phyloP scores from a whole-genome alignment of 1,284 basidiomycete genomes.

The Rugosomyces carneus region DNA sequence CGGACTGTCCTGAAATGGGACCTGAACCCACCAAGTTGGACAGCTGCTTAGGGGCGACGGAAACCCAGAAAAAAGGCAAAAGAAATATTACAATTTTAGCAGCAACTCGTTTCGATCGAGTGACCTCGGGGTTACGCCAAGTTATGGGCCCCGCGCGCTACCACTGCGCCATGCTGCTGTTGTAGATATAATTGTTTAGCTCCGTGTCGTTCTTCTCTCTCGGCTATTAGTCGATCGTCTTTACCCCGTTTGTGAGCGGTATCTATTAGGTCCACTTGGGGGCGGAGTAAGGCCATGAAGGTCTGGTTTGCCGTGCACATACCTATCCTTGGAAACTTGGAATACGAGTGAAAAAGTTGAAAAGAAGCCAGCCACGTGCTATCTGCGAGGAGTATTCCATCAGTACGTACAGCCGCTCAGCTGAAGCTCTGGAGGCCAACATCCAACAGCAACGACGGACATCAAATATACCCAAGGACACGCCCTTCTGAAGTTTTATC shows the following conservation, averaged over 20 bases:
- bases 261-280: background rate
- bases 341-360: too few species aligned
- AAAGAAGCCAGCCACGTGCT: background rate
- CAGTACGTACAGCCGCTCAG: background rate
- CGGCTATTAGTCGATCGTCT: background rate
- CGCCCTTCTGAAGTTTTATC: background rate
- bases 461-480: too few species aligned
- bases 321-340: too few species aligned
- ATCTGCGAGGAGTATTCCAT: background rate
- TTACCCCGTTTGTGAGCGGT: conserved; percentile 2
- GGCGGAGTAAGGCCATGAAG: background rate
- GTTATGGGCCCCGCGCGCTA: conserved; percentile 22
- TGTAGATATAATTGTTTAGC: background rate
- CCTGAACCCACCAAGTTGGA: too few species aligned
- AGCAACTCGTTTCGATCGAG: conserved; percentile 24
- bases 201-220: background rate
- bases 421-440: background rate
- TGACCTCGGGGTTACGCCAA: conserved; percentile 19
- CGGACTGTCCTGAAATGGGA: too few species aligned
- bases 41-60: too few species aligned
- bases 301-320: too few species aligned
- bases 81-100: conserved; percentile 10
- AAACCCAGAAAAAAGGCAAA: too few species aligned
- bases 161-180: conserved; percentile 23
- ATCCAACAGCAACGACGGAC: too few species aligned